Percentiles rank a stretch among this genome's conserved stretches.
These are phyloP conservation scores for Brettanomyces bruxellensis DNA, from an alignment of 805 yeast genomes.

Conservation along the genomic window DNA sequence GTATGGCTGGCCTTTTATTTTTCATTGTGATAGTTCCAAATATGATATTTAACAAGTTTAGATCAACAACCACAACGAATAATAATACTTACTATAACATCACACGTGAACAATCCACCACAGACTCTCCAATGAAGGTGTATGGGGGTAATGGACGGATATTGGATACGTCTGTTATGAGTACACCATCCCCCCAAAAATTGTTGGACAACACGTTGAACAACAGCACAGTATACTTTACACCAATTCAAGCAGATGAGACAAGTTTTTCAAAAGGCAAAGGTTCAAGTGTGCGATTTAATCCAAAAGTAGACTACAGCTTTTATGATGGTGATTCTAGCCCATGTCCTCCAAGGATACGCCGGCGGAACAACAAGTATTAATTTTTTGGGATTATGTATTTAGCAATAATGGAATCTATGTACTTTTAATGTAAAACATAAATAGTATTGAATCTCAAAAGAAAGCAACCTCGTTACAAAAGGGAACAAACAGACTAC, in stretches of 20 bases:
- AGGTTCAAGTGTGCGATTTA: constrained; percentile 20
- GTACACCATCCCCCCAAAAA: not conserved
- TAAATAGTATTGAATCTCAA: not conserved
- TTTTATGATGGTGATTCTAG: constrained; percentile 7
- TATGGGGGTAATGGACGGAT: not conserved
- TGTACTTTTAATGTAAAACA: not conserved
- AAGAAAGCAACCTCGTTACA: not conserved
- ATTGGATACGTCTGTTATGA: not conserved
- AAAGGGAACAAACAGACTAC: not conserved
- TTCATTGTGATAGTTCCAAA: constrained; percentile 20
- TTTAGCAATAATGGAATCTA: too few species aligned
- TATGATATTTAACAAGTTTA: constrained; percentile 17
- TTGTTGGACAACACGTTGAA: not conserved
- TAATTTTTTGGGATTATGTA: not conserved
- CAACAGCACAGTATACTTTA: constrained; percentile 1
- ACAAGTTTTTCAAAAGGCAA: not conserved
- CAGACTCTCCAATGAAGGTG: constrained; percentile 1
- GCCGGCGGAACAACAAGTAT: constrained; percentile 12
- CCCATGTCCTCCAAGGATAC: not conserved
- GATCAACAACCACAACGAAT: constrained; percentile 14
- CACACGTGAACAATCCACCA: constrained; percentile 12
- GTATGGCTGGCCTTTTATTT: constrained; percentile 8
- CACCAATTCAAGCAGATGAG: not conserved
- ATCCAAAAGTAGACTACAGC: constrained; percentile 23
- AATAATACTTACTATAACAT: constrained; percentile 18